Conservation (phyloP, 1,284 basidiomycete species). For the Rhodotorula glutinis region DNA sequence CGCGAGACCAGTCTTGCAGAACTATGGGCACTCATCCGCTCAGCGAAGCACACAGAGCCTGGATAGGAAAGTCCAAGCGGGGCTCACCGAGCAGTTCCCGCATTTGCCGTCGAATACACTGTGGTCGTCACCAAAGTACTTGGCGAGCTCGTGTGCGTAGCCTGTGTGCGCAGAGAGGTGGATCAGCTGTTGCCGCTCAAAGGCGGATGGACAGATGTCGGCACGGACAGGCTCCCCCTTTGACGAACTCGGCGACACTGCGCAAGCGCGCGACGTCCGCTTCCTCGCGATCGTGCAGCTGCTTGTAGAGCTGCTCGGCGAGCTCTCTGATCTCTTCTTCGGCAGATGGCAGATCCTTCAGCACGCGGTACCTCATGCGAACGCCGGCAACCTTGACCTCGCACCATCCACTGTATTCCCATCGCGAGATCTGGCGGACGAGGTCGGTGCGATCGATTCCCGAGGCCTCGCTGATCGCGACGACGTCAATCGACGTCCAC, state of each 20-base stretch:
- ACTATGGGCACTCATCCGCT: background rate
- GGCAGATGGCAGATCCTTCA: constrained; percentile 51
- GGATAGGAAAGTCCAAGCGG: too few relatives aligned
- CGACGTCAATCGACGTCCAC: constrained; percentile 22
- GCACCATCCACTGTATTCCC: constrained; percentile 45
- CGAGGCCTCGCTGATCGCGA: background rate
- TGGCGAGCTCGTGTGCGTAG: constrained; percentile 53
- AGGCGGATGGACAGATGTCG: background rate
- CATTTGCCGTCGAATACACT: constrained; percentile 54
- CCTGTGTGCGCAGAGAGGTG: constrained; percentile 45
- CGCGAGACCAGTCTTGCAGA: constrained; percentile 41
- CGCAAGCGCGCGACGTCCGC: constrained; percentile 53
- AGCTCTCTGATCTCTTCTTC: constrained; percentile 50
- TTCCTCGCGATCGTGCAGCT: constrained; percentile 53
- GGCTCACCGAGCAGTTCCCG: constrained; percentile 54
- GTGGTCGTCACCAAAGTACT: constrained; percentile 55
- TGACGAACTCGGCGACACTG: constrained; percentile 53
- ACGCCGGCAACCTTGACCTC: constrained; percentile 53
- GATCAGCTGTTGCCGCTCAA: too few relatives aligned
- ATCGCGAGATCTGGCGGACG: constrained; percentile 22
- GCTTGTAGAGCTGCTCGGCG: constrained; percentile 49
- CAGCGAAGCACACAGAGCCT: too few relatives aligned
- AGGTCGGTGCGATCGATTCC: constrained; percentile 2
- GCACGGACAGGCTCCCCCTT: constrained; percentile 53
- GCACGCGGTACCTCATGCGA: constrained; percentile 51